Conservation (phyloP, 192 early-diverging fungal species). For the Coemansia sp. region DNA sequence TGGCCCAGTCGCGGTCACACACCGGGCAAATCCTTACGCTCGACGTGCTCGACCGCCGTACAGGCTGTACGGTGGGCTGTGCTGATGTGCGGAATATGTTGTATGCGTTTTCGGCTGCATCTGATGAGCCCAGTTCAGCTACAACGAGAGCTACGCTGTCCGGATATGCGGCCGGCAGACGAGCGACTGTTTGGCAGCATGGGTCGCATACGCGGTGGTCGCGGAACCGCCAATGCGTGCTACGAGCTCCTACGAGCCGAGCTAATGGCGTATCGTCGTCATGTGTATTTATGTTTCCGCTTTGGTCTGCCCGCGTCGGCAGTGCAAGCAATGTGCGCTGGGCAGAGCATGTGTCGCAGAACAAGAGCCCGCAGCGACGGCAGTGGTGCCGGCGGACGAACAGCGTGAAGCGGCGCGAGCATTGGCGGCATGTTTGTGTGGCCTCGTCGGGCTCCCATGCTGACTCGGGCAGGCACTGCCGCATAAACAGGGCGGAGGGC, state of each 20-base stretch:
- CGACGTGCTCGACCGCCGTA: slow-evolving; percentile 22
- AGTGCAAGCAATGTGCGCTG: slow-evolving; percentile 57
- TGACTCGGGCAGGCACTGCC: slow-evolving; percentile 47
- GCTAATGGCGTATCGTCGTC: slow-evolving; percentile 38
- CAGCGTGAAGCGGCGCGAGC: slow-evolving; percentile 68
- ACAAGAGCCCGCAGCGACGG: slow-evolving; percentile 82
- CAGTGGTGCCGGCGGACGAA: slow-evolving; percentile 88
- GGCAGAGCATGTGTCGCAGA: slow-evolving; percentile 78
- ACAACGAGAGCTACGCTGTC: slow-evolving; percentile 21
- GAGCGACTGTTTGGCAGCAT: slow-evolving; percentile 46
- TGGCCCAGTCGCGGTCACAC: slow-evolving; percentile 41
- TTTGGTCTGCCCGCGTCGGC: slow-evolving; percentile 33
- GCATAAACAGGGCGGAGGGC: slow-evolving; percentile 27
- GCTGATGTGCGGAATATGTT: slow-evolving; percentile 20
- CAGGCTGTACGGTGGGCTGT: background rate
- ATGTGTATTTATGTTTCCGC: slow-evolving; percentile 1
- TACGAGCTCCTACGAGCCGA: slow-evolving; percentile 6
- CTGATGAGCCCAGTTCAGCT: slow-evolving; percentile 12
- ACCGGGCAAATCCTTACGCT: slow-evolving; percentile 45
- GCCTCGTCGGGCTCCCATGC: slow-evolving; percentile 81
- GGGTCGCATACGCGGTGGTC: slow-evolving; percentile 62
- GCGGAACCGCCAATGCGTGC: slow-evolving; percentile 24
- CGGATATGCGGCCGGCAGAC: slow-evolving; percentile 12
- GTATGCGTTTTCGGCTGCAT: slow-evolving; percentile 34
- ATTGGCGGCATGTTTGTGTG: slow-evolving; percentile 66